Percentiles rank a stretch among this genome's conserved stretches.
Evolutionary conservation across 73 alveolate species (phyloP).

Genomic region (Tetrahymena elliotti): DNA sequence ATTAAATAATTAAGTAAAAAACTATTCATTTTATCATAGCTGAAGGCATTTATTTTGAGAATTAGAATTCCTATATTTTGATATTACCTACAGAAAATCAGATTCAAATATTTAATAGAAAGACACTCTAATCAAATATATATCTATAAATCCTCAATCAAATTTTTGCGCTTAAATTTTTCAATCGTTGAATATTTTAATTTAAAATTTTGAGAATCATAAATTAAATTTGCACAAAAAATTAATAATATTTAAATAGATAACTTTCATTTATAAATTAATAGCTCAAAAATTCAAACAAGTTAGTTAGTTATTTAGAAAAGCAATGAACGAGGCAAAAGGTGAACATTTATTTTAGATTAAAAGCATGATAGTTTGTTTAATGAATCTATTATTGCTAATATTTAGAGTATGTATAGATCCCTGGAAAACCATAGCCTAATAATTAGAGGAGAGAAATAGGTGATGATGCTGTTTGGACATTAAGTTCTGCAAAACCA

Average conservation of each 20-base stretch:
- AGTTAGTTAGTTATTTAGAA: neutral
- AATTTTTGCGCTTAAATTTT: neutral
- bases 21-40: too few species aligned
- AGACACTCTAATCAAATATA: neutral
- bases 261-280: too few species aligned
- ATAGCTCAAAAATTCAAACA: neutral
- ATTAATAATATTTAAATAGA: too few species aligned
- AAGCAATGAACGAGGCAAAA: neutral
- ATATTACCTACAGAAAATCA: neutral
- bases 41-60: neutral
- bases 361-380: neutral
- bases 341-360: neutral
- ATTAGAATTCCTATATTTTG: too few species aligned
- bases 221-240: neutral
- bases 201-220: neutral
- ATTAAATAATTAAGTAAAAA: too few species aligned
- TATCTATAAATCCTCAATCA: neutral
- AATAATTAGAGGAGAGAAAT: constrained; percentile 61
- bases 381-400: neutral
- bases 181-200: neutral
- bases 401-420: neutral
- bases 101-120: neutral
- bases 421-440: neutral
- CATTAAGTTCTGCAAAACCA: constrained; percentile 89
- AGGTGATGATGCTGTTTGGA: constrained; percentile 97